phyloP scores from a whole-genome alignment of 2,329 filamentous ascomycete species.

The Cryphonectria parasitica region DNA sequence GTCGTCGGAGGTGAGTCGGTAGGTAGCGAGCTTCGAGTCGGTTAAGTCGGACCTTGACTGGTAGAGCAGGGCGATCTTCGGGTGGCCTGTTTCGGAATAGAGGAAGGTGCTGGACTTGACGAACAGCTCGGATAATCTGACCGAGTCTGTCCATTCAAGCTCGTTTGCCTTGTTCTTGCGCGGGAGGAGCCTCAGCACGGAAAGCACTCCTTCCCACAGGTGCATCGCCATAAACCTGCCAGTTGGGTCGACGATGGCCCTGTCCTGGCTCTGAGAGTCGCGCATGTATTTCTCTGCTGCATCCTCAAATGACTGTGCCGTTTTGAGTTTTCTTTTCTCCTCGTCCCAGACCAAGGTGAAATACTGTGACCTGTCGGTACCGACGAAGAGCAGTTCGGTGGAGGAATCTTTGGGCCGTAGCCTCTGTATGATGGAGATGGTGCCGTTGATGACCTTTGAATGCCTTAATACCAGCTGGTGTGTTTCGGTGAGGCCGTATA shows the following conservation, averaged over 20 bases:
- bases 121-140: constrained; percentile 62
- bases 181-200: constrained; percentile 55
- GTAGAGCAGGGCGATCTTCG: constrained; percentile 62
- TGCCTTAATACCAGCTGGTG: constrained; percentile 63
- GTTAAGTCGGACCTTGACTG: constrained; percentile 56
- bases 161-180: constrained; percentile 50
- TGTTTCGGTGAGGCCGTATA: constrained; percentile 72
- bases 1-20: constrained; percentile 62
- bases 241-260: constrained; percentile 82
- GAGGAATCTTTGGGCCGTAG: constrained; percentile 74
- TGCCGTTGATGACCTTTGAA: constrained; percentile 79
- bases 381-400: constrained; percentile 88
- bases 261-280: constrained; percentile 80
- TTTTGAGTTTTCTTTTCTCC: constrained; percentile 54
- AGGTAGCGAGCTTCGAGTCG: constrained; percentile 61
- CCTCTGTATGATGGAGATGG: constrained; percentile 81
- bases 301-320: constrained; percentile 56
- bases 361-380: constrained; percentile 87
- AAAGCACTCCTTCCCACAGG: constrained; percentile 64
- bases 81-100: constrained; percentile 61
- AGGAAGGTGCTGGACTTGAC: constrained; percentile 62
- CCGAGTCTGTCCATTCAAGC: constrained; percentile 56
- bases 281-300: constrained; percentile 64
- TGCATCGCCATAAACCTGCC: constrained; percentile 63
- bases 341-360: constrained; percentile 87